Base-by-base conservation (phyloP, 2,329 filamentous ascomycete genomes). In the Clonostachys byssicola region DNA sequence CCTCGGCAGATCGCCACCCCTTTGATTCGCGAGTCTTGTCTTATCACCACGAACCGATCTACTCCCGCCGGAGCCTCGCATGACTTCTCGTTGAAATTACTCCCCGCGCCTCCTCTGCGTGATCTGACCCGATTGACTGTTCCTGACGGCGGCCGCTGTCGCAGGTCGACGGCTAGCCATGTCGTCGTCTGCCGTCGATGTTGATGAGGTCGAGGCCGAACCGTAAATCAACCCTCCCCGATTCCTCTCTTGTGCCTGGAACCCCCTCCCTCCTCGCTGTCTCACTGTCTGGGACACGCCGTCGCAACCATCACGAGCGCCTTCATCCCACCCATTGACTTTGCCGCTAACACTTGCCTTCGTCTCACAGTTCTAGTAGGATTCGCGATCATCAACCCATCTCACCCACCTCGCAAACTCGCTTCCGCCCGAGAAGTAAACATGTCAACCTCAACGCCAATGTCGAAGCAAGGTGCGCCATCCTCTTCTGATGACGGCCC, bases 381-480 rank as follows among this genome's bases (percentile, higher is more conserved):
- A 5, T 43, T 30, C 42, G 17, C 42, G 17, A n/a, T 14, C n/a
- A 16, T 39, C 14, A 23, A 34, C 34, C 45, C 34, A 52, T 55
- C 16, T 59, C 61, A 44, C 57, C 61, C 34, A 61, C 60, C 34
- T 57, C 63, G 38, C 68, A 74, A 53, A 64, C 66, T 49, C 69
- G 65, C 18, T 59, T 54, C 20, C 61, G 56, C 42, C 51, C 55
- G 18, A 56, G 61, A 23, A 57, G 63, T 33, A 57, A 61, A n/a
- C 59, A 59, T 40, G 58, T 72, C 42, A 70, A 75, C 47, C 65
- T 75, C 39, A 72, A 73, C 51, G 56, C 66, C 48, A 76, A 76
- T 50, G 51, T 68, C 34, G 71, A 74, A 50, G 73, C 72, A 48
- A 73, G 66, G 72, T 75, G 59, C 20, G 68, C 61, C 12, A 8